These are phyloP conservation scores for Trichoderma citrinoviride DNA, from an alignment of 2,329 filamentous ascomycete genomes.

Conservation along the genomic window DNA sequence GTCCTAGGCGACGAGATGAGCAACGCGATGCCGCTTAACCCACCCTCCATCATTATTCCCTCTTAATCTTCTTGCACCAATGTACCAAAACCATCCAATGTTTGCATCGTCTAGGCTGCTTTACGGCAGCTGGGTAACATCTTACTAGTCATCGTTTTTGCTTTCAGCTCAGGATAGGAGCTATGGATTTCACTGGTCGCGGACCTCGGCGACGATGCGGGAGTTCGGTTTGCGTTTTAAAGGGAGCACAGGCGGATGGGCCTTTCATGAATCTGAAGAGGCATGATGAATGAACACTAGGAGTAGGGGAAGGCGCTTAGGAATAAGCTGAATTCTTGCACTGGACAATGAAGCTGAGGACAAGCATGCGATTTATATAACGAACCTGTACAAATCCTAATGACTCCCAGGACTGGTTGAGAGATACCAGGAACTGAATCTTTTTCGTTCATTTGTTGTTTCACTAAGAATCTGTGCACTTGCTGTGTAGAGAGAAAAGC, in stretches of 20 bases:
- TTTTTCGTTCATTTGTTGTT: neutral
- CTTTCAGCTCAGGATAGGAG: slow-evolving; percentile 24
- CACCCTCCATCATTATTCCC: too few species aligned
- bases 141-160: slow-evolving; percentile 14
- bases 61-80: slow-evolving; percentile 19
- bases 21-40: neutral
- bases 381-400: slow-evolving; percentile 1
- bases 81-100: slow-evolving; percentile 33
- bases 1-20: neutral
- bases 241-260: slow-evolving; percentile 18
- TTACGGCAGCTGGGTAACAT: neutral
- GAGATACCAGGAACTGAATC: neutral
- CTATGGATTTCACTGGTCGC: slow-evolving; percentile 21
- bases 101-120: slow-evolving; percentile 9
- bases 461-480: neutral
- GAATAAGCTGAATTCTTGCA: slow-evolving; percentile 15
- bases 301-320: slow-evolving; percentile 1
- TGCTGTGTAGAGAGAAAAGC: neutral
- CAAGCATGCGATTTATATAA: slow-evolving; percentile 9
- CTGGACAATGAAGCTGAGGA: slow-evolving; percentile 3
- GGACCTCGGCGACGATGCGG: slow-evolving; percentile 20
- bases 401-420: neutral
- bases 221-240: slow-evolving; percentile 29
- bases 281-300: slow-evolving; percentile 10
- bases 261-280: slow-evolving; percentile 25